Base-by-base conservation (phyloP, 2,329 filamentous ascomycete genomes). In the Colletotrichum sp. region DNA sequence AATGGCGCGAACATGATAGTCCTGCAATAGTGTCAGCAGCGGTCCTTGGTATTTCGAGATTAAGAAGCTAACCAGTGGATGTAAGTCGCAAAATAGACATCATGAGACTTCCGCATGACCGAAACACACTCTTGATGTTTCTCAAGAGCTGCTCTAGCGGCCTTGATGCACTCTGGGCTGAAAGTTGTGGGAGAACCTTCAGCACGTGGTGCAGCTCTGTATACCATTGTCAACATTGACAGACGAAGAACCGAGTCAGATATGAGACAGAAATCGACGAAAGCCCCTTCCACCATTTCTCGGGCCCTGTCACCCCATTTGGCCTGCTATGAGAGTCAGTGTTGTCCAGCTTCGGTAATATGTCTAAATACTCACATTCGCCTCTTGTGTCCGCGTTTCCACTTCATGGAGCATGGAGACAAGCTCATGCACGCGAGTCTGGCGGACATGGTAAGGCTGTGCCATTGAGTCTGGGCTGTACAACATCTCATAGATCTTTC, bases 401-500 rank as follows among this genome's bases (percentile, higher is more conserved):
- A 85, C 81, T 4, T 80, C 82, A 21, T 81, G 80, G 72, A 83
- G 80, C 60, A 84, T 84, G 26, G 78, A 79, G 4, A 81, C 81
- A 10, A 85, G 80, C 52, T 76, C 77, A 48, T 77, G 79, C 15
- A 82, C 86, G 71, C 85, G 82, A 28, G 81, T 80, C 12, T 80
- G 79, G 9, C 87, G 82, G 13, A 82, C 79, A 10, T 81, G 71
- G 10, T 83, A 83, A 0, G 82, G 78, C 72, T 87, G 83, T 1
- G 81, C 80, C 28, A 87, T 82, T 0, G 86, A 84, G 6, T 83
- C 85, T 1, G 85, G 85, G 26, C 84, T 85, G 79, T 92, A 92
- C 5, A 92, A 81, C 7, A 87, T 83, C 79, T 91, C 87, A 75
- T 92, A 92, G 34, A 92, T 88, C 5, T 88, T 86, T 5, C 90